phyloP scores from a whole-genome alignment of 75 land plant genomes.

The Selaginella tamariscina region DNA sequence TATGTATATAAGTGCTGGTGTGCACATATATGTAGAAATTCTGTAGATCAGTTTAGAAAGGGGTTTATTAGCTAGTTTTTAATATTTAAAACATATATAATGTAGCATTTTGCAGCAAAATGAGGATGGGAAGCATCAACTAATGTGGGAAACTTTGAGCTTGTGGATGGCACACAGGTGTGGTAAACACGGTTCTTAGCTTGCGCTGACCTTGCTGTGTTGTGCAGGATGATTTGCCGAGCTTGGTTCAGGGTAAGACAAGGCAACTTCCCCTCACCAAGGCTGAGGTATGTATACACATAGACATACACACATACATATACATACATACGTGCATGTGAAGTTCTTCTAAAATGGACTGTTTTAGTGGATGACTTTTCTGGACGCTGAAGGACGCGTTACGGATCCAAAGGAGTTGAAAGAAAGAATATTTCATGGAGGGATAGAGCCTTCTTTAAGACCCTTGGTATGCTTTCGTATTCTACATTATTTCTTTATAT shows the following conservation, averaged over 20 bases:
- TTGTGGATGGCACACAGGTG: constrained; percentile 47
- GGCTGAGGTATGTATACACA: constrained; percentile 72
- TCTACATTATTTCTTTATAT: background rate
- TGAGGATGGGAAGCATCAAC: constrained; percentile 18
- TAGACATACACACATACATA: too few relatives aligned
- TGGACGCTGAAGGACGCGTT: constrained; percentile 77
- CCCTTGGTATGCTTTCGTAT: too few relatives aligned
- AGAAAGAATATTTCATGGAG: constrained; percentile 85
- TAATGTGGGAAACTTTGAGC: constrained; percentile 44
- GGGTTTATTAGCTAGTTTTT: too few relatives aligned
- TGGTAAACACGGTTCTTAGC: too few relatives aligned
- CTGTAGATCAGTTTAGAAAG: background rate
- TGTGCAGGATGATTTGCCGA: constrained; percentile 53
- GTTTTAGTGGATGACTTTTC: constrained; percentile 68
- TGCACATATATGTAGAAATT: too few relatives aligned
- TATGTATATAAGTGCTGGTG: too few relatives aligned
- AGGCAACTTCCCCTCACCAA: constrained; percentile 52
- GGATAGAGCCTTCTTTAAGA: constrained; percentile 57
- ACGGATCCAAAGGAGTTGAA: constrained; percentile 56
- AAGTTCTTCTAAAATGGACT: too few relatives aligned
- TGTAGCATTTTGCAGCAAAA: too few relatives aligned
- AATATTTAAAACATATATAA: too few relatives aligned
- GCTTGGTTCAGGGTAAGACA: constrained; percentile 79
- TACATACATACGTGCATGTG: too few relatives aligned
- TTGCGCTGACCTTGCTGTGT: too few relatives aligned